These are phyloP conservation scores for Mikania micrantha DNA, from an alignment of 129 eudicot genomes.

Conservation along the genomic window DNA sequence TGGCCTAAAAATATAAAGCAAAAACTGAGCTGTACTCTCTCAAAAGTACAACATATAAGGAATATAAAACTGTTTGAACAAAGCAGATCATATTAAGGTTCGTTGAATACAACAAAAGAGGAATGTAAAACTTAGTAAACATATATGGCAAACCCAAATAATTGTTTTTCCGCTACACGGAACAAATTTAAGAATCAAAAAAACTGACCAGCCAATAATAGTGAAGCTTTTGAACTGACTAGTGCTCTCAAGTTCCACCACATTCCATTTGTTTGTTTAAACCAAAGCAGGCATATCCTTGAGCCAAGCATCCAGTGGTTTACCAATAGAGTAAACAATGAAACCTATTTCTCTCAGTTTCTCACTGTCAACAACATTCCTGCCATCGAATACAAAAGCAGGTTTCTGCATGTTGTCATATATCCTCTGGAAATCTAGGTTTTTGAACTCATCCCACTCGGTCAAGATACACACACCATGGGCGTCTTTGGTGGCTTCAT, in stretches of 20 bases:
- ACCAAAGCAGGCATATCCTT: slow-evolving; percentile 85
- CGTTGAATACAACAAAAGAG: slow-evolving; percentile 23
- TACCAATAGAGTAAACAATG: slow-evolving; percentile 85
- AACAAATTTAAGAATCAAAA: slow-evolving; percentile 29
- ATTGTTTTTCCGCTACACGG: slow-evolving; percentile 18
- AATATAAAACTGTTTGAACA: slow-evolving; percentile 7
- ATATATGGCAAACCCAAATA: slow-evolving; percentile 19
- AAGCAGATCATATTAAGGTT: slow-evolving; percentile 19
- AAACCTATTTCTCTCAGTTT: slow-evolving; percentile 79
- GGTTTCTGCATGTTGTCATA: too few species aligned
- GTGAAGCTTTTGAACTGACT: slow-evolving; percentile 36
- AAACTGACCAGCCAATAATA: slow-evolving; percentile 35
- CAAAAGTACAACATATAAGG: too few species aligned
- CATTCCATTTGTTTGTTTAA: slow-evolving; percentile 20
- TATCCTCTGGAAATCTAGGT: slow-evolving; percentile 69
- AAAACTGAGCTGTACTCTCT: too few species aligned
- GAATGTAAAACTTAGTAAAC: slow-evolving; percentile 29
- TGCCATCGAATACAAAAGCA: too few species aligned
- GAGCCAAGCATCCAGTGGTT: slow-evolving; percentile 90
- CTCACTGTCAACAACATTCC: slow-evolving; percentile 54
- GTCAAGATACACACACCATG: slow-evolving; percentile 74
- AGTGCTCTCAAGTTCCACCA: slow-evolving; percentile 19
- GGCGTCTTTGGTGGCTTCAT: slow-evolving; percentile 78
- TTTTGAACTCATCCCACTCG: slow-evolving; percentile 89
- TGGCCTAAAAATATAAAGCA: too few species aligned